These are phyloP conservation scores for Grosmannia huntii DNA, from an alignment of 2,329 filamentous ascomycete species.

Conservation along the genomic window DNA sequence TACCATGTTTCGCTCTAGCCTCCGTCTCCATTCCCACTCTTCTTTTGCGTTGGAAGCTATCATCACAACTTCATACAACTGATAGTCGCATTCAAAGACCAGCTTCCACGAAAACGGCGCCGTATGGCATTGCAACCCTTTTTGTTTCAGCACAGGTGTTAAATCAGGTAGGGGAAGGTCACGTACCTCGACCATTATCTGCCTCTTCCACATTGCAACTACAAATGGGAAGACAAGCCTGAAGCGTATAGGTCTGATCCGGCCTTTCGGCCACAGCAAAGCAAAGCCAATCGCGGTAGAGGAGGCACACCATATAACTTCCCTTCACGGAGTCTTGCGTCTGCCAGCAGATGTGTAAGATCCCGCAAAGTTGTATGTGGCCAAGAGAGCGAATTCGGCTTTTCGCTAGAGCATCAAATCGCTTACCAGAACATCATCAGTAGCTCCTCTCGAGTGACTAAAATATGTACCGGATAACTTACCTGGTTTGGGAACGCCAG, in stretches of 20 bases:
- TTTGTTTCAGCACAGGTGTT: background rate
- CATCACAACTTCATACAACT: slow-evolving; percentile 73
- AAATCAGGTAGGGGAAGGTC: background rate
- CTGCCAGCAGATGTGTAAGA: slow-evolving; percentile 74
- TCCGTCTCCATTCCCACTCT: slow-evolving; percentile 64
- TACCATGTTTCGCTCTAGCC: slow-evolving; percentile 41
- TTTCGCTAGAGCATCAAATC: slow-evolving; percentile 38
- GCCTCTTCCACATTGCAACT: slow-evolving; percentile 55
- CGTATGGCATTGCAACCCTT: slow-evolving; percentile 77
- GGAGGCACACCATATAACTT: slow-evolving; percentile 69
- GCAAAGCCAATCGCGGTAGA: slow-evolving; percentile 73
- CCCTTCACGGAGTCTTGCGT: slow-evolving; percentile 54
- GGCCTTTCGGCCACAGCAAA: slow-evolving; percentile 55
- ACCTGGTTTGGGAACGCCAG: slow-evolving; percentile 64
- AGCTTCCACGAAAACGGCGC: slow-evolving; percentile 88
- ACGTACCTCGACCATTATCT: slow-evolving; percentile 61
- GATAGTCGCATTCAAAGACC: slow-evolving; percentile 63
- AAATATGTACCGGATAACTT: slow-evolving; percentile 8
- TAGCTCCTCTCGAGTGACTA: background rate
- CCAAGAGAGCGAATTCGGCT: slow-evolving; percentile 69
- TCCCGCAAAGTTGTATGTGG: slow-evolving; percentile 68
- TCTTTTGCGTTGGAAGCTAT: slow-evolving; percentile 75
- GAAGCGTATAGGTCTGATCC: slow-evolving; percentile 57
- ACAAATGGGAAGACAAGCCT: slow-evolving; percentile 59
- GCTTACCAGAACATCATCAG: slow-evolving; percentile 18